These are phyloP conservation scores for Camelina hispida DNA, from an alignment of 345 rosid species.

Conservation along the genomic window DNA sequence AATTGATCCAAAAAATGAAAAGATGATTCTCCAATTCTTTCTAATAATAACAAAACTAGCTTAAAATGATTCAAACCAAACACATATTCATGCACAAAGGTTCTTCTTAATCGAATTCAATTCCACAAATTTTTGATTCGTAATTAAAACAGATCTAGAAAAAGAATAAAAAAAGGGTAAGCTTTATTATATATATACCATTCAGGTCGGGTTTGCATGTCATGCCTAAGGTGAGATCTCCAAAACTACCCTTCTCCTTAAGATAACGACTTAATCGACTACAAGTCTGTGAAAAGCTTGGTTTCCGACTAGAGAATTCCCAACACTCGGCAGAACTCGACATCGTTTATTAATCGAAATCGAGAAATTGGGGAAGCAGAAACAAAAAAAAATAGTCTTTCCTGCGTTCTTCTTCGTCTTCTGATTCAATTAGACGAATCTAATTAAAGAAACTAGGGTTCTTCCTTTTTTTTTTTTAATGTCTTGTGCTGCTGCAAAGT, in stretches of 20 bases:
- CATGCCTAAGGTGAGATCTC: conserved; percentile 73
- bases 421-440: background rate
- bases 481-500: background rate
- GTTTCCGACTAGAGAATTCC: conserved; percentile 47
- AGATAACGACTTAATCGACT: conserved; percentile 75
- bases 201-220: conserved; percentile 53
- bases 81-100: background rate
- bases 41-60: background rate
- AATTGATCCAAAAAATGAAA: background rate
- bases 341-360: conserved; percentile 45
- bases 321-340: conserved; percentile 56
- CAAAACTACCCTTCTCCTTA: conserved; percentile 70
- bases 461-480: background rate
- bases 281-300: conserved; percentile 71
- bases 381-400: background rate
- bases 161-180: background rate
- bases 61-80: background rate
- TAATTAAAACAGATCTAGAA: background rate
- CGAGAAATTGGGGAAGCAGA: background rate
- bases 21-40: background rate
- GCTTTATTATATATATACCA: conserved; percentile 36
- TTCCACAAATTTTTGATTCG: background rate
- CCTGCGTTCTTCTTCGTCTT: background rate
- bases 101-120: background rate
- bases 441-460: conserved; percentile 16